Evolutionary conservation across 1,139 yeast species (phyloP), one percentile per base, ranked within the genome.

Genomic region (Saccharomyces uvarum): DNA sequence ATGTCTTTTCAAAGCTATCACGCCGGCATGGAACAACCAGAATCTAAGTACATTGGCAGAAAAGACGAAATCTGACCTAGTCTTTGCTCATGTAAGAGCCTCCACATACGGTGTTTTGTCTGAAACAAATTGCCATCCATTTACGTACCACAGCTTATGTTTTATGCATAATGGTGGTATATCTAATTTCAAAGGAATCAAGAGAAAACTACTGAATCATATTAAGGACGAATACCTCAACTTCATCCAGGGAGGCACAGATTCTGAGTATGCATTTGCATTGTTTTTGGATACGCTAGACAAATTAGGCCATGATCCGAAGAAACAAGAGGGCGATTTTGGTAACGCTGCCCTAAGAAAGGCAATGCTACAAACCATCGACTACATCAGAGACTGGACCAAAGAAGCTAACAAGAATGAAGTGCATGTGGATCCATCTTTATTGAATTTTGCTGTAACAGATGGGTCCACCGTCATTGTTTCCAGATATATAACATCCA

Each of bases 161-260:
- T 93, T 93, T 70, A 93, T 93, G 99, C 98, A 93, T 72, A 93
- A 93, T 72, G 99, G 99, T 29, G 95, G 95, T 5, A 82, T 93
- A 26, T 79, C 93, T 13, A 80, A 83, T 53, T 93, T 93, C 69
- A 71, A 77, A 55, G 74, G 75, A 62, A 87, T 93, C 65, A 93
- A 93, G 70, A 79, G 95, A 58, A 78, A 73, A 56, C 75, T 93
- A 52, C 78, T 90, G 33, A 78, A 81, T 63, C 88, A 86, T 66
- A 75, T 93, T 49, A 82, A 82, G 51, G 97, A 93, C 67, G 83
- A 84, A 61, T 93, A 82, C 70, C 88, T 93, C 66, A 73, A 88
- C 38, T 77, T 75, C 53, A 82, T 93, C 49, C 97, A 93, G 68
- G 99, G 99, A 0, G 83, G 95, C 38, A 93, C 99, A 0, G 99